Conservation (phyloP, 2,329 filamentous ascomycete species). For the Pseudogymnoascus sp. region DNA sequence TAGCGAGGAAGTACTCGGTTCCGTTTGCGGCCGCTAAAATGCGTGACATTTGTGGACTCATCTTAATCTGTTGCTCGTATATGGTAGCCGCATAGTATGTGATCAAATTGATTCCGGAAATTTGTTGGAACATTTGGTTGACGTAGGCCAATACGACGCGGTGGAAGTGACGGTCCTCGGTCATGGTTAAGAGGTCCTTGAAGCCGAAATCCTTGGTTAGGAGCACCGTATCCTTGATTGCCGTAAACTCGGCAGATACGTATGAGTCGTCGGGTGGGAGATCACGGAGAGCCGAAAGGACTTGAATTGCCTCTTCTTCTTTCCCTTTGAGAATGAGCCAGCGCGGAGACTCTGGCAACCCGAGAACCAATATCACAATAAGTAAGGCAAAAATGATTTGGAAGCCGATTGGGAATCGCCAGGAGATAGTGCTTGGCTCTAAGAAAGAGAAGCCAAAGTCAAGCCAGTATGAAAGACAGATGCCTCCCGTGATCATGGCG, state of each 20-base stretch:
- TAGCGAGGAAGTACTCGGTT: conserved; percentile 36
- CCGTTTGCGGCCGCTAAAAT: conserved; percentile 49
- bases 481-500: conserved; percentile 49
- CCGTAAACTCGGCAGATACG: conserved; percentile 46
- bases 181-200: conserved; percentile 41
- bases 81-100: conserved; percentile 44
- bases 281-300: conserved; percentile 37
- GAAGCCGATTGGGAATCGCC: conserved; percentile 56
- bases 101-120: conserved; percentile 37
- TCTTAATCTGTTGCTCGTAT: conserved; percentile 41
- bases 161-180: conserved; percentile 47
- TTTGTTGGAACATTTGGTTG: conserved; percentile 47
- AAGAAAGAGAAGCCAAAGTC: conserved; percentile 51
- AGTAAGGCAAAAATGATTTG: conserved; percentile 53
- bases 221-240: conserved; percentile 57
- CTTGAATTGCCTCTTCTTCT: conserved; percentile 37
- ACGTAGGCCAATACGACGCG: conserved; percentile 44
- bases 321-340: conserved; percentile 40
- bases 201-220: conserved; percentile 38
- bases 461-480: conserved; percentile 54
- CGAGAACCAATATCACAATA: conserved; percentile 46
- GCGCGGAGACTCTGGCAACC: conserved; percentile 45
- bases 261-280: conserved; percentile 41
- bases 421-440: conserved; percentile 39
- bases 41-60: conserved; percentile 41